Percentiles rank a stretch among this genome's conserved stretches.
phyloP scores from a whole-genome alignment of 495 filamentous ascomycete species.

The Daldinia loculata region DNA sequence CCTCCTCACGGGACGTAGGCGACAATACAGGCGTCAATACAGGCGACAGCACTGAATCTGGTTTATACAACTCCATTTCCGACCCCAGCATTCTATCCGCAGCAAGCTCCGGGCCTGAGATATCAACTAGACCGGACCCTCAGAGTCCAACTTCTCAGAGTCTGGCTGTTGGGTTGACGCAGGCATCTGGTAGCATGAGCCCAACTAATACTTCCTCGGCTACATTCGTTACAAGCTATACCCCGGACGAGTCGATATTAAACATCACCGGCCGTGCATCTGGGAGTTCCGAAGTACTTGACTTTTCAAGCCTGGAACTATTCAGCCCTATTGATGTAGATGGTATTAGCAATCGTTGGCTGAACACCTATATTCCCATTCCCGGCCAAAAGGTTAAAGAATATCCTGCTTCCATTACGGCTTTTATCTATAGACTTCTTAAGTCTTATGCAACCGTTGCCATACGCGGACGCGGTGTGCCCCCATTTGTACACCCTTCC shows the following conservation, averaged over 20 bases:
- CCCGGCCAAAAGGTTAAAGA: conserved; percentile 52
- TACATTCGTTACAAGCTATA: conserved; percentile 5
- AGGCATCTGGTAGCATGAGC: background rate
- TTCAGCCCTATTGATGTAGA: conserved; percentile 55
- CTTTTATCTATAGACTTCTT: conserved; percentile 54
- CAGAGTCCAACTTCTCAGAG: background rate
- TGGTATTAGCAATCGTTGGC: conserved; percentile 58
- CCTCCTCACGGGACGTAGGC: background rate
- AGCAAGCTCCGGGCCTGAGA: conserved; percentile 12
- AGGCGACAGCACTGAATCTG: background rate
- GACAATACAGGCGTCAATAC: background rate
- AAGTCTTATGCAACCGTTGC: conserved; percentile 54
- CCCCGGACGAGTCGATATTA: conserved; percentile 1
- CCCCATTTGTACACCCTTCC: conserved; percentile 53
- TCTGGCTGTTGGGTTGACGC: background rate
- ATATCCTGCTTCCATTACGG: conserved; percentile 46
- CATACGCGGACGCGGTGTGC: conserved; percentile 50
- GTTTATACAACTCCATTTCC: conserved; percentile 5
- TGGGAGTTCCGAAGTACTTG: conserved; percentile 13
- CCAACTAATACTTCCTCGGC: conserved; percentile 7
- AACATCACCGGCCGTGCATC: background rate
- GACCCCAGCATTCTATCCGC: conserved; percentile 2
- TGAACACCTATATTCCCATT: conserved; percentile 54
- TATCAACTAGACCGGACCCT: background rate
- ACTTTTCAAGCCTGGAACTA: conserved; percentile 47